Percentiles rank a stretch among this genome's conserved stretches.
phyloP scores from a whole-genome alignment of 495 filamentous ascomycete species.

The Hyaloscypha bicolor region DNA sequence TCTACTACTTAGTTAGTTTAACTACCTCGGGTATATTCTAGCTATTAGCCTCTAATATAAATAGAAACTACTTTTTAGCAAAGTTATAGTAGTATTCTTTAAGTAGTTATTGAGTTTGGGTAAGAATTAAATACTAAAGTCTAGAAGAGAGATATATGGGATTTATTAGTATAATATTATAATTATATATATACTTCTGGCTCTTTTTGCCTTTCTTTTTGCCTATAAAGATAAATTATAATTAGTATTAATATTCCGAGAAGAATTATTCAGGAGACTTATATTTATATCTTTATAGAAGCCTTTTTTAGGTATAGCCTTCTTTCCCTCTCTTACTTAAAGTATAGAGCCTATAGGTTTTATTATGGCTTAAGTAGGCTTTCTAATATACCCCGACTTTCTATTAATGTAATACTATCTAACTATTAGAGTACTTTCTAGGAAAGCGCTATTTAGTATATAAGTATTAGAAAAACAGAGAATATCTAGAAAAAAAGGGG shows the following conservation, averaged over 20 bases:
- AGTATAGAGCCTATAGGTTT: conserved; percentile 4
- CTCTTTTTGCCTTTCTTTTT: conserved; percentile 3
- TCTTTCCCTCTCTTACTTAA: conserved; percentile 7
- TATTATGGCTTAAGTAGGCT: not conserved
- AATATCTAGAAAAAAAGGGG: not conserved
- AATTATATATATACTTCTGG: conserved; percentile 9
- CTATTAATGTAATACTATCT: conserved; percentile 13
- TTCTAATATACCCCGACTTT: conserved; percentile 12
- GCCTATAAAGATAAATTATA: conserved; percentile 21
- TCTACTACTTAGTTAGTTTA: conserved; percentile 40
- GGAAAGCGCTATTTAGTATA: conserved; percentile 14
- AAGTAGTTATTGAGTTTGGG: conserved; percentile 35
- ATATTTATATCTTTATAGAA: conserved; percentile 17
- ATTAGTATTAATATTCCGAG: conserved; percentile 10
- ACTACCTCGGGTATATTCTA: conserved; percentile 40
- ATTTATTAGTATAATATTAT: conserved; percentile 30
- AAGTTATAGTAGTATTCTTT: conserved; percentile 44
- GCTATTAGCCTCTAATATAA: conserved; percentile 32
- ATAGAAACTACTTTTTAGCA: conserved; percentile 35
- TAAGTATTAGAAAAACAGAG: conserved; percentile 8
- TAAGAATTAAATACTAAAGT: conserved; percentile 38
- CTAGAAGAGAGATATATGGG: conserved; percentile 40
- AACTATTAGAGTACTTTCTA: conserved; percentile 10
- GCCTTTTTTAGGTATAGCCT: conserved; percentile 13
- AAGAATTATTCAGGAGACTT: conserved; percentile 18